Conservation (phyloP, 768 basidiomycete genomes). For the Dentipellis fragilis region DNA sequence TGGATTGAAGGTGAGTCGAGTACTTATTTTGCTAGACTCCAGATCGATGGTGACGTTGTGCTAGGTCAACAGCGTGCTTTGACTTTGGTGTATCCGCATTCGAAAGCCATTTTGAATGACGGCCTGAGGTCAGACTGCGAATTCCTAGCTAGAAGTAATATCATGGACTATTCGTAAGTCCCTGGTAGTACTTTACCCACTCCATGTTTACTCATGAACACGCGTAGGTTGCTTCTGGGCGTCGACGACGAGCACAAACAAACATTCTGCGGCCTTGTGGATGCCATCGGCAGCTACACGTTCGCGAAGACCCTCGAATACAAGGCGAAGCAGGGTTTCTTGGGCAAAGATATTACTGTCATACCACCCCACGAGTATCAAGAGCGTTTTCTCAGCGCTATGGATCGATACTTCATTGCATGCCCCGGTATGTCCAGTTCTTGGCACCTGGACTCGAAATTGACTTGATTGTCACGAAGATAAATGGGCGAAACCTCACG, state of each 20-base stretch:
- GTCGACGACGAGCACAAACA: constrained; percentile 57
- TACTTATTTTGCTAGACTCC: background rate
- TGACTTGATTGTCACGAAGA: constrained; percentile 5
- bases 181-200: background rate
- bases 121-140: constrained; percentile 64
- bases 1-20: constrained; percentile 62
- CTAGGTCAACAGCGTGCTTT: constrained; percentile 56
- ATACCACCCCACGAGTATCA: constrained; percentile 75
- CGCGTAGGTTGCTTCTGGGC: constrained; percentile 54
- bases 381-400: constrained; percentile 60
- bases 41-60: background rate
- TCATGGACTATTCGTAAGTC: constrained; percentile 81
- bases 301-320: constrained; percentile 83
- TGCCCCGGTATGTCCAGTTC: constrained; percentile 48
- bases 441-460: too few species aligned
- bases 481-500: constrained; percentile 28
- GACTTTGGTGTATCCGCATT: constrained; percentile 61
- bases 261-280: constrained; percentile 72
- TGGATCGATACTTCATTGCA: constrained; percentile 68
- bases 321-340: constrained; percentile 60
- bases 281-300: constrained; percentile 80
- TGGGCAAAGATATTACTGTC: constrained; percentile 65
- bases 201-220: background rate
- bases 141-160: constrained; percentile 64
- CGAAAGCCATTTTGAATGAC: constrained; percentile 59